phyloP scores from a whole-genome alignment of 331 rosid species.

The Prunus yedoensis region DNA sequence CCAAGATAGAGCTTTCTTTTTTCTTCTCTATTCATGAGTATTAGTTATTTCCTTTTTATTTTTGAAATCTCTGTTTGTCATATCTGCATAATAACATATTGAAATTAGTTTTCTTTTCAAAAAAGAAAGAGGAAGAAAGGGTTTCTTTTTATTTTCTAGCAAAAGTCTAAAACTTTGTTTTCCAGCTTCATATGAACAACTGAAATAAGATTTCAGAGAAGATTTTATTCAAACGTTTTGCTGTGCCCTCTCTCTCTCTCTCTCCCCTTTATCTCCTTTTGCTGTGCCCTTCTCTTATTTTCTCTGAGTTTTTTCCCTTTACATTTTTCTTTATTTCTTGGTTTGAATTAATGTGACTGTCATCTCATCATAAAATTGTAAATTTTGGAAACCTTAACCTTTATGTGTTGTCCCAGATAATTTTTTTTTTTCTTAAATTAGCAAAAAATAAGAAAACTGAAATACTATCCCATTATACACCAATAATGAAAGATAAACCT shows the following conservation, averaged over 20 bases:
- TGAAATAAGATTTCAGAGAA: neutral
- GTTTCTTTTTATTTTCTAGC: neutral
- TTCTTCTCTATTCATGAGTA: neutral
- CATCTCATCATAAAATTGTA: neutral
- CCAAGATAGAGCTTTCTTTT: neutral
- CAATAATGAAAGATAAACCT: neutral
- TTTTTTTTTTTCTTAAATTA: neutral
- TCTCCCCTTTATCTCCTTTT: slow-evolving; percentile 5
- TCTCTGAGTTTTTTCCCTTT: neutral
- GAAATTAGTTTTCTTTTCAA: neutral
- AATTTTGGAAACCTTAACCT: neutral
- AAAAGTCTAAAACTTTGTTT: too few species aligned
- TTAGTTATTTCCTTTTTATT: neutral
- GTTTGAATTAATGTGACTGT: neutral
- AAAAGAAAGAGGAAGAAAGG: neutral
- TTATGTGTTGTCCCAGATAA: too few species aligned
- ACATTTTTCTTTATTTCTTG: neutral
- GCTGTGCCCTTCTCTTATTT: neutral
- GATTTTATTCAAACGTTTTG: neutral
- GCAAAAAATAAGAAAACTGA: neutral
- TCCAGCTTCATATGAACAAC: neutral
- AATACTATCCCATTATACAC: neutral
- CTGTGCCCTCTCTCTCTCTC: neutral
- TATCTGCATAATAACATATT: neutral
- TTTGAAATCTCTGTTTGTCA: neutral